Evolutionary conservation across 352 stramenopile species (phyloP), one percentile per base, ranked within the genome.

Genomic region (Pythium monospermum): DNA sequence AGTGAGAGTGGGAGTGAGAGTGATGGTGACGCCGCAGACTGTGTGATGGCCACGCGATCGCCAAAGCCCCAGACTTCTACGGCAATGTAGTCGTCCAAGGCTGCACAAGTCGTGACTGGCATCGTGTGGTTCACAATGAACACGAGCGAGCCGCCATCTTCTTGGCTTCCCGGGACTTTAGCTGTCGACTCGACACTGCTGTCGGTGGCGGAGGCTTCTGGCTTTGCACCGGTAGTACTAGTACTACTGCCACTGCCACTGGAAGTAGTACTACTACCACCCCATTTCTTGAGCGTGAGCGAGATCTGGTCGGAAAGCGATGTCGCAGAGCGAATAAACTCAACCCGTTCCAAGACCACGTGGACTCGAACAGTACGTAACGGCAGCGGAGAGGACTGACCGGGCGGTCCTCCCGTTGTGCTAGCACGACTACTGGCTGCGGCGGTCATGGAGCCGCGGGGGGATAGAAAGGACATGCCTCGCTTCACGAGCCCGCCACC

Each of bases 61-160:
- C 76, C 58, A 27, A 79, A 83, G 0, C 76, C 69, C 71, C 76
- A 85, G 16, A 83, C 40, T 40, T 85, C 69, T 31, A 85, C 58
- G 3, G 69, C 53, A 6, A 87, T 31, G 30, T 68, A 82, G 38
- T 81, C 59, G 8, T 82, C 57, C 5, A 31, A 61, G 3, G 31
- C 16, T 0, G 25, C 31, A 10, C 26, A 18, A 36, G 39, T 32
- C 0, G 47, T 53, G 31, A 53, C 26, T 6, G 50, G n/a, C 28
- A 50, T 56, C 21, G 30, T 51, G 25, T 61, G 53, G 26, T 51
- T 45, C 38, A 61, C 40, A 6, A 31, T 5, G 19, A 50, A 61
- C 8, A 27, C 31, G 3, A 6, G 7, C 2, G 6, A 8, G 12
- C 15, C 4, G 3, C 23, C 1, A 37, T 27, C 6, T 8, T 27